Evolutionary conservation across 1,284 basidiomycete species (phyloP).

Genomic region (Rugiboletus extremiorientalis): DNA sequence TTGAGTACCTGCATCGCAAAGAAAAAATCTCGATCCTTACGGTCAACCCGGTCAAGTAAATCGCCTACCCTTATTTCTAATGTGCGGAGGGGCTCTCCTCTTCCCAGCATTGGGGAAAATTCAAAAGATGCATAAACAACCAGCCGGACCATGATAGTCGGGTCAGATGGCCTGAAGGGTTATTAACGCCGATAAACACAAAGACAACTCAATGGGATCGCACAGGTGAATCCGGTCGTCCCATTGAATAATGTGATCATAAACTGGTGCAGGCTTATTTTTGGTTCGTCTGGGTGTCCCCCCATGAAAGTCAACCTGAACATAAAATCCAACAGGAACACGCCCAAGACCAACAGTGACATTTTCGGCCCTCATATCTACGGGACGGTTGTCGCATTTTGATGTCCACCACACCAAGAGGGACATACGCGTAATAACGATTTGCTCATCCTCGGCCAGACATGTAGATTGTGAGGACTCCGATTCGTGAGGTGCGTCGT

Average conservation of each 20-base stretch:
- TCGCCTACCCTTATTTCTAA: neutral
- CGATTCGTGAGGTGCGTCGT: too few relatives aligned
- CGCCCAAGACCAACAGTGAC: slow-evolving; percentile 3
- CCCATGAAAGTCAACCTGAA: neutral
- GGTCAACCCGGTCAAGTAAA: neutral
- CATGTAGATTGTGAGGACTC: neutral
- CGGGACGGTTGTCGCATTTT: neutral
- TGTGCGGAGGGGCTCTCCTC: slow-evolving; percentile 6
- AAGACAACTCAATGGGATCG: neutral
- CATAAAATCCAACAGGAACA: slow-evolving; percentile 8
- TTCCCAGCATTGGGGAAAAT: slow-evolving; percentile 10
- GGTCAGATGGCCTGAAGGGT: slow-evolving; percentile 5
- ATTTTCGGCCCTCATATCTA: slow-evolving; percentile 7
- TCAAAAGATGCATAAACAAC: slow-evolving; percentile 15
- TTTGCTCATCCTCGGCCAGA: neutral
- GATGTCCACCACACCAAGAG: neutral
- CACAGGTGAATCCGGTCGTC: slow-evolving; percentile 8
- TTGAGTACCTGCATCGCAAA: neutral
- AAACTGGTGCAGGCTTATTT: neutral
- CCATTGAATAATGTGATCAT: slow-evolving; percentile 5
- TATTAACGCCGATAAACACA: neutral
- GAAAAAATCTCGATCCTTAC: neutral
- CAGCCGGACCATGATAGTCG: neutral
- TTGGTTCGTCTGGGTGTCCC: neutral
- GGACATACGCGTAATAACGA: neutral